Base-by-base conservation (phyloP, 2,329 filamentous ascomycete genomes). In the Sporothrix sp. region DNA sequence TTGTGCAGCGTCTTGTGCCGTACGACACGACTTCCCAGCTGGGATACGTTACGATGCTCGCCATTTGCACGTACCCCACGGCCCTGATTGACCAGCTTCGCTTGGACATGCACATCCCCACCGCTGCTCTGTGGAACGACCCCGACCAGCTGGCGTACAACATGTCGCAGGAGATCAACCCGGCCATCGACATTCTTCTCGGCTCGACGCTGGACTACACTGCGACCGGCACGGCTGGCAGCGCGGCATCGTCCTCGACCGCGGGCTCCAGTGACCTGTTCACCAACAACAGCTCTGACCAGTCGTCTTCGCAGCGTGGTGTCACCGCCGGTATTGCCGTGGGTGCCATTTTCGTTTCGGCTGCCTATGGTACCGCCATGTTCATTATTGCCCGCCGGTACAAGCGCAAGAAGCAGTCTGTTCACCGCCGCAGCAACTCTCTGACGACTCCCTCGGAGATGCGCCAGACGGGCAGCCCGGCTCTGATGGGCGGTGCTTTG, bases 331-430 rank as follows among this genome's bases (percentile, higher is more conserved):
- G 78, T 57, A 82, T 95, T 61, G 87, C 84, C 51, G 75, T 87
- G 20, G 87, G 87, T 60, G 84, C 87, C 23, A 79, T 90, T 28
- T 78, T 79, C 38, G 82, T 89, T 61, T 87, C 87, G 37, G 85
- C 83, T 46, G 82, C 88, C n/a, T 95, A 95, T 59, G 90, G 89
- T 62, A 87, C 85, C 11, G 89, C 87, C 65, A 95, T 96, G 90
- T 91, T 95, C 71, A 82, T 93, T 61, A 81, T 95, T 58, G 90
- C 90, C 45, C 83, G 89, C 55, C 80, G 90, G 54, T 95, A 95
- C 76, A 87, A 90, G 75, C 84, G 85, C 71, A 88, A 85, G 76
- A 84, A 81, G 68, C 79, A 85, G 64, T 72, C 80, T 46, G 87
- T 94, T 69, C 78, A 82, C 61, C 85, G 88, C 53, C 75, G 83